Evolutionary conservation across 2,329 filamentous ascomycete species (phyloP).

Genomic region (Penicillium sp.): DNA sequence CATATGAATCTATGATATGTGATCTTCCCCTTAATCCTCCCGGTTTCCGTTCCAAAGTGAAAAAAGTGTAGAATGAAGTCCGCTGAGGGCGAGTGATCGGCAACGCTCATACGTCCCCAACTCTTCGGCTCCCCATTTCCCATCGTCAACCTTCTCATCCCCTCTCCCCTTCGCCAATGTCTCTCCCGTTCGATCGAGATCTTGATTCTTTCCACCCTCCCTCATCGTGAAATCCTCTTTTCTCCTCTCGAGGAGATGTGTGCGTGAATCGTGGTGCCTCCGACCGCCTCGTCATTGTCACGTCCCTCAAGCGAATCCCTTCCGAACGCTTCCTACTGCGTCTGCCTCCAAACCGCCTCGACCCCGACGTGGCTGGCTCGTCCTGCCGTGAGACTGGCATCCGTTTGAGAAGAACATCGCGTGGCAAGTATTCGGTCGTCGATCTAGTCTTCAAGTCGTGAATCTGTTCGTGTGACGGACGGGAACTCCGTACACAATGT

Average conservation of each 20-base stretch:
- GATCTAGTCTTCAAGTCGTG: constrained; percentile 13
- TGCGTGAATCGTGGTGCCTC: constrained; percentile 14
- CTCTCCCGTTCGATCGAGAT: constrained; percentile 7
- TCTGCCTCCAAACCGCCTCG: constrained; percentile 5
- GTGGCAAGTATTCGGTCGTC: constrained; percentile 1
- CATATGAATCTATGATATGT: too few relatives aligned
- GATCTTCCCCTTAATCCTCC: constrained; percentile 1
- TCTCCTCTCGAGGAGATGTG: constrained; percentile 5
- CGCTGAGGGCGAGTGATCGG: constrained; percentile 5
- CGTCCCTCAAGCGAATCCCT: constrained; percentile 17
- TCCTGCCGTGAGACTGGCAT: background rate
- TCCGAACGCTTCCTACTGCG: constrained; percentile 7
- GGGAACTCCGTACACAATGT: constrained; percentile 52
- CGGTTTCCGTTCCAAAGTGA: constrained; percentile 1
- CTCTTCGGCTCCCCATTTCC: background rate
- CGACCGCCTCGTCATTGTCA: constrained; percentile 26
- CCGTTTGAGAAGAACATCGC: background rate
- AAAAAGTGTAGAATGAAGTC: background rate
- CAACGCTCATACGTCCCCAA: constrained; percentile 2
- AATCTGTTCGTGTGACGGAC: constrained; percentile 27
- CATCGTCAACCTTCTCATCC: background rate
- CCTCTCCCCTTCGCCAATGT: constrained; percentile 11
- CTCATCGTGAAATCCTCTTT: constrained; percentile 6
- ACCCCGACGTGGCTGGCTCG: constrained; percentile 3
- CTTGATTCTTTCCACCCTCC: constrained; percentile 5